A percentile compares a stretch with the other conserved stretches of the same genome.
These are phyloP conservation scores for Yarrowia hollandica DNA, from an alignment of 805 yeast species.

Conservation along the genomic window DNA sequence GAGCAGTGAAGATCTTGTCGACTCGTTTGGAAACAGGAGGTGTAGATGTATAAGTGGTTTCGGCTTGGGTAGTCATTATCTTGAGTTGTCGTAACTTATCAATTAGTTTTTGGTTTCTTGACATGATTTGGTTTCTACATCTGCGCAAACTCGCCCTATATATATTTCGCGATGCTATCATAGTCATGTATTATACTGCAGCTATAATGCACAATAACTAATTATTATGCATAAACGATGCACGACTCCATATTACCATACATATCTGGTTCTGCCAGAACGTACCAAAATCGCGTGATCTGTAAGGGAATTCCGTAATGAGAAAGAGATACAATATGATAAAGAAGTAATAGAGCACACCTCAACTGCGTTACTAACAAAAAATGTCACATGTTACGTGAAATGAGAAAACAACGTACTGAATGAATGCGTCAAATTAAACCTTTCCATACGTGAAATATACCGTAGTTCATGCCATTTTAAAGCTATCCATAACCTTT, in stretches of 20 bases:
- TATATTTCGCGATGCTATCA: neutral
- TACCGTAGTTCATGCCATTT: too few species aligned
- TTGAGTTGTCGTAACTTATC: neutral
- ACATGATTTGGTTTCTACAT: neutral
- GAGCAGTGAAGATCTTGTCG: slow-evolving; percentile 47
- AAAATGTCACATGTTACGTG: too few species aligned
- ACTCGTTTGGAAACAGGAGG: neutral
- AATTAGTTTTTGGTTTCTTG: neutral
- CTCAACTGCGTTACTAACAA: too few species aligned
- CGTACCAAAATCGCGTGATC: neutral
- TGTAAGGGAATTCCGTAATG: neutral
- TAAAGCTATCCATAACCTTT: too few species aligned
- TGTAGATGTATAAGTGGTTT: neutral
- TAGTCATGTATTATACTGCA: slow-evolving; percentile 2
- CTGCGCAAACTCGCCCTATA: neutral
- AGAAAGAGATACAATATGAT: neutral
- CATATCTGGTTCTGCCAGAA: neutral
- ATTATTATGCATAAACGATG: neutral
- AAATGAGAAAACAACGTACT: too few species aligned
- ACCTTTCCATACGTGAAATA: too few species aligned
- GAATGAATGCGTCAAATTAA: too few species aligned
- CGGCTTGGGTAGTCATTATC: neutral
- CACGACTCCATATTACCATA: slow-evolving; percentile 5
- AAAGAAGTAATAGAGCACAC: too few species aligned
- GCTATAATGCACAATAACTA: neutral